Evolutionary conservation across 2,329 filamentous ascomycete species (phyloP), one percentile per base, ranked within the genome.

Genomic region (Xylaria multiplex): DNA sequence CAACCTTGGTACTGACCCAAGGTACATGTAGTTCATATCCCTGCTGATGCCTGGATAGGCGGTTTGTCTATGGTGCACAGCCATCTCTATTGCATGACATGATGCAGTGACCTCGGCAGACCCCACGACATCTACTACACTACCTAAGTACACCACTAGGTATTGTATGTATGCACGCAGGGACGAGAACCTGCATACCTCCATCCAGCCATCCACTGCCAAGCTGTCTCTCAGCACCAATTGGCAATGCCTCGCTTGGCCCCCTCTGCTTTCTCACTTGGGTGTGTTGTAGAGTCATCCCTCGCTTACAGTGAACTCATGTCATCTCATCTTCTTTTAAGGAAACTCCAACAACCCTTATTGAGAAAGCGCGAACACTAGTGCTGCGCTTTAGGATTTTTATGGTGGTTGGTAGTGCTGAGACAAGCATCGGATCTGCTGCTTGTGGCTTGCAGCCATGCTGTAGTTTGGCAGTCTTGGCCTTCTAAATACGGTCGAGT

Each of bases 401-500:
- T 16, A n/a, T 56, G 45, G 45, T 32, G 45, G 49, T 53, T 30
- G 43, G 32, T 24, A n/a, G 7, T 27, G 19, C 27, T 40, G 37
- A 50, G 40, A 57, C 61, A 19, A 9, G 27, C 35, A 43, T 52
- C 37, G 48, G 37, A 67, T 54, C 61, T 27, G 32, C 24, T 64
- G 14, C 40, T 57, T 27, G 61, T 57, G 53, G 65, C 61, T 62
- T 67, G 61, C 65, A 64, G 50, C 48, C 43, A 59, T 49, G 37
- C 52, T 61, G 56, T 60, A 60, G 56, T 57, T 16, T 53, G 24
- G 59, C 56, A 52, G 45, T 53, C 56, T 57, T 64, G 52, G 65
- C 59, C 30, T 67, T 64, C 65, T 61, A 54, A 65, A 65, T 62
- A 56, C 50, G 62, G 65, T 43, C 62, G 57, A 46, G 24, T 27